Evolutionary conservation across 1,139 yeast species (phyloP).

Genomic region (Hansenula sp.): DNA sequence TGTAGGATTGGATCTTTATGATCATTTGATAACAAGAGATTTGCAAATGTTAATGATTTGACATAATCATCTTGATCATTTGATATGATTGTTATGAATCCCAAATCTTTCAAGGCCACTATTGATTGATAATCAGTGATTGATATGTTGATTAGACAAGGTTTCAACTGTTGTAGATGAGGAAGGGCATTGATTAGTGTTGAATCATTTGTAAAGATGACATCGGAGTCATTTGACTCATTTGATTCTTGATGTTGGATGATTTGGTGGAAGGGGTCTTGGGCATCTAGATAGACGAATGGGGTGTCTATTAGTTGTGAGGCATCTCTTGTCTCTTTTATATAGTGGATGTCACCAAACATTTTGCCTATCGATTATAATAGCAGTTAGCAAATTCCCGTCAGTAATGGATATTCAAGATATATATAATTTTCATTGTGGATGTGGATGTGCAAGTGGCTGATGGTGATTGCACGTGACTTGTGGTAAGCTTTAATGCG

Average conservation of each 20-base stretch:
- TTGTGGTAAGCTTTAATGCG: background rate
- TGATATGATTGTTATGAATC: constrained; percentile 62
- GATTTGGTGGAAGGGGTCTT: constrained; percentile 52
- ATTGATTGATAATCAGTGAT: constrained; percentile 64
- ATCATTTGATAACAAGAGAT: constrained; percentile 44
- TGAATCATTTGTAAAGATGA: constrained; percentile 44
- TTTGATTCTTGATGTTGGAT: constrained; percentile 21
- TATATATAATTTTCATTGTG: background rate
- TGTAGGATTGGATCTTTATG: constrained; percentile 43
- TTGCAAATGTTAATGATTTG: constrained; percentile 51
- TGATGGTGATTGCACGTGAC: background rate
- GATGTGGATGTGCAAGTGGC: constrained; percentile 4
- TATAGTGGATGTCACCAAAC: too few relatives aligned
- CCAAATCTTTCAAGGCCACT: constrained; percentile 68
- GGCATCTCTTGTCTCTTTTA: constrained; percentile 10
- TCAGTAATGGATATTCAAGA: too few relatives aligned
- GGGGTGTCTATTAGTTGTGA: constrained; percentile 4
- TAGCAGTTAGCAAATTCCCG: too few relatives aligned
- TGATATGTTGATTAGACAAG: constrained; percentile 58
- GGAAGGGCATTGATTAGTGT: constrained; percentile 61
- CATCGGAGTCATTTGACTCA: constrained; percentile 10
- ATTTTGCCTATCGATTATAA: too few relatives aligned
- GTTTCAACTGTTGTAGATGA: constrained; percentile 44
- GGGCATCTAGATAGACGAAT: constrained; percentile 36
- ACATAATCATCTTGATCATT: constrained; percentile 50